phyloP scores from a whole-genome alignment of 352 stramenopile species.

The Pythium coloratum region DNA sequence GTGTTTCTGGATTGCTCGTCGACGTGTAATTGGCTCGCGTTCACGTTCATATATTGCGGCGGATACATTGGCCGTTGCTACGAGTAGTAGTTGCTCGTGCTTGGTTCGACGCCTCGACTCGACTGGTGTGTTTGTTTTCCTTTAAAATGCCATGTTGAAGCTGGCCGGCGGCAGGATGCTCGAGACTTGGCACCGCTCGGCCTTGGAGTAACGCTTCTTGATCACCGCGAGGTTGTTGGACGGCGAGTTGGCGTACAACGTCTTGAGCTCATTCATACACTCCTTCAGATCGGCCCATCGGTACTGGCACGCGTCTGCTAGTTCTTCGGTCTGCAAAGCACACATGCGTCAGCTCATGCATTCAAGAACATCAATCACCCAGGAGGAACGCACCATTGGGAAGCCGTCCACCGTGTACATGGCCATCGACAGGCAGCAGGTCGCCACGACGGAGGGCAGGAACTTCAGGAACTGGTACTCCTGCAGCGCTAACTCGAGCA shows the following conservation, averaged over 20 bases:
- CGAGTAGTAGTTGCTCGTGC: background rate
- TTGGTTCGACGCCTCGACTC: too few species aligned
- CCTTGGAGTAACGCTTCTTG: conserved; percentile 89
- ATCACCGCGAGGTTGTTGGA: conserved; percentile 85
- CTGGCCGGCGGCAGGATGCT: conserved; percentile 63
- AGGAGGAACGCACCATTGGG: conserved; percentile 54
- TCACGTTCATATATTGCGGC: conserved; percentile 1
- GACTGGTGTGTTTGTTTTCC: too few species aligned
- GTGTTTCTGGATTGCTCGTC: background rate
- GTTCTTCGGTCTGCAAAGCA: conserved; percentile 63
- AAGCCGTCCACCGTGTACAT: conserved; percentile 86
- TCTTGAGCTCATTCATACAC: conserved; percentile 82
- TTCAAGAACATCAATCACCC: background rate
- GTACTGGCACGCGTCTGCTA: conserved; percentile 81
- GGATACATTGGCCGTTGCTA: background rate
- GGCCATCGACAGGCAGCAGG: conserved; percentile 83
- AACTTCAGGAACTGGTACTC: conserved; percentile 89
- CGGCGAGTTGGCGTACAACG: conserved; percentile 76
- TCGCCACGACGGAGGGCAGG: conserved; percentile 80
- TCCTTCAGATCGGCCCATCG: conserved; percentile 75
- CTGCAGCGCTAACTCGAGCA: conserved; percentile 85
- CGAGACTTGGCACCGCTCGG: conserved; percentile 78
- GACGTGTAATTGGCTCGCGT: background rate
- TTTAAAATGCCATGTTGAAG: conserved; percentile 86
- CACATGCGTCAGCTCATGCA: background rate